Evolutionary conservation across 164 flowering plant species (phyloP), one percentile per base, ranked within the genome.

Genomic region (Piper betle): DNA sequence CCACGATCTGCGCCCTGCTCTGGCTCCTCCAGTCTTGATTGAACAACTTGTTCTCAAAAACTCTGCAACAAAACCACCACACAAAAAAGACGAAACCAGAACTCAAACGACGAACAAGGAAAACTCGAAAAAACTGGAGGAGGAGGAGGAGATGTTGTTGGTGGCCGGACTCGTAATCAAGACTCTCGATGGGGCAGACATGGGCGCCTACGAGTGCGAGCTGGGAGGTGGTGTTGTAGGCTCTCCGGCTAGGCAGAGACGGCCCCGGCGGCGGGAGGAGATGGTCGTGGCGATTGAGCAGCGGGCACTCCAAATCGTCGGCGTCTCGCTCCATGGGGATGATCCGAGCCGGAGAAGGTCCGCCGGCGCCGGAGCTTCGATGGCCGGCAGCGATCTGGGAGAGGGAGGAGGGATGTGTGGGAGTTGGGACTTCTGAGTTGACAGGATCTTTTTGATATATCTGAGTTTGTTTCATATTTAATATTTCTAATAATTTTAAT

Each of bases 21-120:
- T 82, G 67, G 39, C 72, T 76, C 69, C 96, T 79, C 97, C 97
- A 91, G 59, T 91, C 96, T 61, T 84, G 86, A 74, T 83, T 91
- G 75, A 82, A 82, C 63, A 83, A 78, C 58, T 88, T 92, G 61
- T 88, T 91, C 79, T 91, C 97, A 6, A 72, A 70, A 1, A 86
- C 82, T 85, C 94, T 86, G 46, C 4, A 43, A 63, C 5, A 42
- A 25, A 0, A 25, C 33, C 33, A 25, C 33, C 33, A 25, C 33
- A 25, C 33, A 39, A 3, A 19, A 1, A 66, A 37, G 6, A 12
- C 2, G 11, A 33, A 33, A 52, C 13, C 52, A 53, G 15, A 54
- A 38, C 52, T 57, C n/a, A 3, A 19, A 56, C 37, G 16, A 33
- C 10, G 17, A 48, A 41, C 17, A 60, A 37, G n/a, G 17, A 41